Evolutionary conservation across 257 asterid genomes (phyloP).

Genomic region (Gentiana dahurica): DNA sequence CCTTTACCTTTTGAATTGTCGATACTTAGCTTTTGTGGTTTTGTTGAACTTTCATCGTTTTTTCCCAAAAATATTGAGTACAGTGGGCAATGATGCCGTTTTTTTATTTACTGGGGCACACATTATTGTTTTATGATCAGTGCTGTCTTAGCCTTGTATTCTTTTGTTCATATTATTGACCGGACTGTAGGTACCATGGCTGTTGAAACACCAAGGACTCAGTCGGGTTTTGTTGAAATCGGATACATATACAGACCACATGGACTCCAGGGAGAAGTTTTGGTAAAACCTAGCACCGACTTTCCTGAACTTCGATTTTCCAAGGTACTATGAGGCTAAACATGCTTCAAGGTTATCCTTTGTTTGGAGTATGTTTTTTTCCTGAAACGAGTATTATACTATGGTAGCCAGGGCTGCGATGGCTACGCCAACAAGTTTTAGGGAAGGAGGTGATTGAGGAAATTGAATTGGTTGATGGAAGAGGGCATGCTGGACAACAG

Average conservation of each 20-base stretch:
- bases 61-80: too few species aligned
- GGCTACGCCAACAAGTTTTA: slow-evolving; percentile 71
- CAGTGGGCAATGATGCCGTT: too few species aligned
- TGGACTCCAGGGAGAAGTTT: slow-evolving; percentile 88
- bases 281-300: slow-evolving; percentile 67
- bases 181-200: slow-evolving; percentile 45
- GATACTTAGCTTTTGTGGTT: too few species aligned
- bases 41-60: too few species aligned
- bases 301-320: slow-evolving; percentile 91
- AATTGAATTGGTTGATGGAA: slow-evolving; percentile 75
- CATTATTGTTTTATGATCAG: background rate
- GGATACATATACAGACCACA: slow-evolving; percentile 80
- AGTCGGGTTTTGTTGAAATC: slow-evolving; percentile 49
- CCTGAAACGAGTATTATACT: slow-evolving; percentile 13
- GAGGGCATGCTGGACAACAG: slow-evolving; percentile 71
- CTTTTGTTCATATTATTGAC: background rate
- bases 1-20: too few species aligned
- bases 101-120: too few species aligned
- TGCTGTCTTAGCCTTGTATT: background rate
- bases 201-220: slow-evolving; percentile 35
- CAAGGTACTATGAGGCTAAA: slow-evolving; percentile 35
- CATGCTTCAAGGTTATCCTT: background rate
- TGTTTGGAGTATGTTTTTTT: slow-evolving; percentile 6
- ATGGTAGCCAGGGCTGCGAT: slow-evolving; percentile 83
- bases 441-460: slow-evolving; percentile 71